phyloP scores from a whole-genome alignment of 495 filamentous ascomycete genomes.

The Bryoglossum gracile region DNA sequence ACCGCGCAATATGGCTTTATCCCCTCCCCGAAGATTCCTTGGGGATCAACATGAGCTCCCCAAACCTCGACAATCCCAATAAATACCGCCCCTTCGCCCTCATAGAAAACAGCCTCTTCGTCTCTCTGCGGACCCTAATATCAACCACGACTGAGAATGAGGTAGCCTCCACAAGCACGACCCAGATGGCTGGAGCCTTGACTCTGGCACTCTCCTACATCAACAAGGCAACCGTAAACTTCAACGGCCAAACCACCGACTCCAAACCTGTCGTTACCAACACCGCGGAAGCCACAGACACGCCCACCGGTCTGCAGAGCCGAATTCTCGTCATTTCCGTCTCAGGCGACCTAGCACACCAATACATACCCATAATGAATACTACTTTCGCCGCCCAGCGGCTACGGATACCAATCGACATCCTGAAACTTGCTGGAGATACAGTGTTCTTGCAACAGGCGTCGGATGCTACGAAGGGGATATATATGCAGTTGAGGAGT shows the following conservation, averaged over 20 bases:
- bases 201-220: conserved; percentile 86
- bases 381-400: conserved; percentile 90
- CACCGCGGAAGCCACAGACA: conserved; percentile 24
- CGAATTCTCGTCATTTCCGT: conserved; percentile 81
- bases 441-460: conserved; percentile 95
- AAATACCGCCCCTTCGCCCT: conserved; percentile 89
- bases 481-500: conserved; percentile 66
- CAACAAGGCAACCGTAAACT: conserved; percentile 47
- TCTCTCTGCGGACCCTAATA: conserved; percentile 63
- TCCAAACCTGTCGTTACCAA: conserved; percentile 28
- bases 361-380: conserved; percentile 99
- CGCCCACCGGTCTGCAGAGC: conserved; percentile 52
- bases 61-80: conserved; percentile 53
- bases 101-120: conserved; percentile 70
- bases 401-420: conserved; percentile 79
- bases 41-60: conserved; percentile 34
- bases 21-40: conserved; percentile 39
- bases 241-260: conserved; percentile 26
- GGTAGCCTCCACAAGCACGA: conserved; percentile 56
- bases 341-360: conserved; percentile 71
- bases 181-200: conserved; percentile 83
- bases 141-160: conserved; percentile 51
- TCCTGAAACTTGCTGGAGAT: conserved; percentile 75
- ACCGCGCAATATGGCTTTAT: conserved; percentile 83
- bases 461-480: conserved; percentile 78